Conservation (phyloP, 129 eudicot genomes). For the Escallonia herrerae region DNA sequence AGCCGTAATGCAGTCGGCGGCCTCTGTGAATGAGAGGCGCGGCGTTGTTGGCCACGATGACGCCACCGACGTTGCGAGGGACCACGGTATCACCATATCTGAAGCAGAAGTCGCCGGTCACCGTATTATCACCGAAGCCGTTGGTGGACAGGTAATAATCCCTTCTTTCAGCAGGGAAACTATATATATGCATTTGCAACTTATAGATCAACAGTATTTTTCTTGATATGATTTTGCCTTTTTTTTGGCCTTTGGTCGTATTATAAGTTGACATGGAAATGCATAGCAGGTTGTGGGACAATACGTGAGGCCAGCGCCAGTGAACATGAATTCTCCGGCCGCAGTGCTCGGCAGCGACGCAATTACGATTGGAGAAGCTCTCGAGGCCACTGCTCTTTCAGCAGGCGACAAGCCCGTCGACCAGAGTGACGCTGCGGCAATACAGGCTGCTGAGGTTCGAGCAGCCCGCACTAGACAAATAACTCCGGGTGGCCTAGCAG, state of each 20-base stretch:
- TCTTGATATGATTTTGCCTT: no score
- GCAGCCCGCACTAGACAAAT: slow-evolving; percentile 35
- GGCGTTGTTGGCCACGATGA: slow-evolving; percentile 40
- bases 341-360: slow-evolving; percentile 7
- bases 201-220: no score
- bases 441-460: slow-evolving; percentile 54
- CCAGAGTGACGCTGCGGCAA: slow-evolving; percentile 60
- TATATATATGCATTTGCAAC: no score
- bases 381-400: slow-evolving; percentile 42
- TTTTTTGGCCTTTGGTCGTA: no score
- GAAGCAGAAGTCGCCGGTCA: slow-evolving; percentile 31
- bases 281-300: slow-evolving; percentile 42
- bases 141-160: slow-evolving; percentile 38
- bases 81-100: slow-evolving; percentile 28
- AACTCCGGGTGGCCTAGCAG: slow-evolving; percentile 43
- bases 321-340: neutral
- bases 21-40: slow-evolving; percentile 33
- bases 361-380: slow-evolving; percentile 66
- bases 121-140: slow-evolving; percentile 38
- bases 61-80: slow-evolving; percentile 11
- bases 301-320: slow-evolving; percentile 11
- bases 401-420: slow-evolving; percentile 48
- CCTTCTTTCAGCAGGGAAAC: no score
- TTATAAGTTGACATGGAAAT: no score
- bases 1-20: slow-evolving; percentile 60